Conservation (phyloP, 768 basidiomycete genomes). For the Leccinellum albellum region DNA sequence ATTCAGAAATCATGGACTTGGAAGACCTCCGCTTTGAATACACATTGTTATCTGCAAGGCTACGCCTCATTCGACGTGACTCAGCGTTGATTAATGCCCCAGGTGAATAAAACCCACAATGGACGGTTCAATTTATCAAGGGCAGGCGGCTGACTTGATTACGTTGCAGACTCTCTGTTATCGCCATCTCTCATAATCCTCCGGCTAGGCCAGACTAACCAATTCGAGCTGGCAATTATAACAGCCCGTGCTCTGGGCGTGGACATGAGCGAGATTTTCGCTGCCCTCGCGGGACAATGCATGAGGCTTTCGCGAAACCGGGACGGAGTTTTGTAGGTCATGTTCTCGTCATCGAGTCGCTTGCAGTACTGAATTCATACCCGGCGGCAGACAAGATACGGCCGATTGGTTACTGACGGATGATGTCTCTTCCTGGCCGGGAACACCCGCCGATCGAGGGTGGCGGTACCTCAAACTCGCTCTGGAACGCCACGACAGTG, state of each 20-base stretch:
- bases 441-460: slow-evolving; percentile 71
- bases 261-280: slow-evolving; percentile 87
- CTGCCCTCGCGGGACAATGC: slow-evolving; percentile 72
- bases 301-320: slow-evolving; percentile 66
- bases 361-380: slow-evolving; percentile 1
- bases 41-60: slow-evolving; percentile 68
- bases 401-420: slow-evolving; percentile 84
- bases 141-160: slow-evolving; percentile 17
- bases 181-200: slow-evolving; percentile 67
- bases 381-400: slow-evolving; percentile 53
- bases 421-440: slow-evolving; percentile 78
- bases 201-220: slow-evolving; percentile 71
- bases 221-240: slow-evolving; percentile 75
- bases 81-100: slow-evolving; percentile 55
- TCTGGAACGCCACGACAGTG: slow-evolving; percentile 72
- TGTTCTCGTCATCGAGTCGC: not conserved
- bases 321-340: slow-evolving; percentile 54
- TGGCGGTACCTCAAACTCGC: slow-evolving; percentile 86
- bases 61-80: slow-evolving; percentile 71
- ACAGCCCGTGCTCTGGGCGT: slow-evolving; percentile 72
- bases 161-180: slow-evolving; percentile 46
- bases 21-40: slow-evolving; percentile 78
- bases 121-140: slow-evolving; percentile 9
- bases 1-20: slow-evolving; percentile 75
- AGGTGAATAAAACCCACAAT: slow-evolving; percentile 45